These are phyloP conservation scores for Neotropicomus parvogracilis DNA, from an alignment of 1,284 basidiomycete genomes.

Conservation along the genomic window DNA sequence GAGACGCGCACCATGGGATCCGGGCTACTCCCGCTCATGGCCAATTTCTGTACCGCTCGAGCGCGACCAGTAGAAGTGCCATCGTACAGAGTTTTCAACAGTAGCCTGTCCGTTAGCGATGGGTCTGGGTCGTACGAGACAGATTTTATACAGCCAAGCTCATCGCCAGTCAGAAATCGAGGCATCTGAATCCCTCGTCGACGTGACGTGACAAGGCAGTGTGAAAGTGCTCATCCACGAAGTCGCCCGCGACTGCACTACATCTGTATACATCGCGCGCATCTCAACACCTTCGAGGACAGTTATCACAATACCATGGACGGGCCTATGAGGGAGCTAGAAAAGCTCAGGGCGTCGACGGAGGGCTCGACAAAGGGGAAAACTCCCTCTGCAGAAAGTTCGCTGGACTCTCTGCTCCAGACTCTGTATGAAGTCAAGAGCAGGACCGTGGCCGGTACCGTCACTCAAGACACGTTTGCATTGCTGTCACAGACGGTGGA, in stretches of 20 bases:
- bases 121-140: constrained; percentile 40
- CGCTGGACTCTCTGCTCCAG: constrained; percentile 67
- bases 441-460: constrained; percentile 50
- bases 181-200: constrained; percentile 46
- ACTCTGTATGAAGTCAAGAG: constrained; percentile 58
- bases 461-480: constrained; percentile 51
- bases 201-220: constrained; percentile 25
- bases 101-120: constrained; percentile 26
- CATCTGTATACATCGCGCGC: background rate
- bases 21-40: constrained; percentile 36
- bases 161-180: constrained; percentile 67
- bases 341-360: constrained; percentile 64
- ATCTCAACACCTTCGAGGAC: background rate
- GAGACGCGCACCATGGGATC: constrained; percentile 39
- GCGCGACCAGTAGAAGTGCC: constrained; percentile 32
- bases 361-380: constrained; percentile 49
- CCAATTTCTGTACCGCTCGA: constrained; percentile 35
- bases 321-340: constrained; percentile 66
- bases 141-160: constrained; percentile 67
- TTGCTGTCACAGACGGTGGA: constrained; percentile 61
- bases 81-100: constrained; percentile 37
- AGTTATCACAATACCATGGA: constrained; percentile 50
- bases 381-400: constrained; percentile 53
- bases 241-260: background rate
- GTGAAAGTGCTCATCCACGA: constrained; percentile 2